Evolutionary conservation across 495 filamentous ascomycete species (phyloP).

Genomic region (Schizothecium vesticola): DNA sequence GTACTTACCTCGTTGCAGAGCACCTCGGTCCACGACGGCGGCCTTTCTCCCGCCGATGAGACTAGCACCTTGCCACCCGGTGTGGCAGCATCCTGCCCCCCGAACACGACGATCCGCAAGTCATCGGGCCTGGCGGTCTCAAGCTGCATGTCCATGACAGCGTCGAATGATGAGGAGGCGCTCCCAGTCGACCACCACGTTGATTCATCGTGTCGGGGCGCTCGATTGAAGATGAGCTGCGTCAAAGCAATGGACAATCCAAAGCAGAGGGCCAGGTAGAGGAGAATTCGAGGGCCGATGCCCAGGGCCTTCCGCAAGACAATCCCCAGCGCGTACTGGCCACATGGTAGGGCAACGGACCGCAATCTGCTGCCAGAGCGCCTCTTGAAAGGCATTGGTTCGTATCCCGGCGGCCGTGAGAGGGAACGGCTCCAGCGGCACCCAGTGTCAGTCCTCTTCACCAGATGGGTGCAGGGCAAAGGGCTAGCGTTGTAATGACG

Average conservation of each 20-base stretch:
- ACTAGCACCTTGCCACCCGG: slow-evolving; percentile 11
- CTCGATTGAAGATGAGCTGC: neutral
- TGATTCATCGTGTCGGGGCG: neutral
- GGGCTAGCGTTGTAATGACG: neutral
- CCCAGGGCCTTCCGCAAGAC: neutral
- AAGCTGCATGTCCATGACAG: neutral
- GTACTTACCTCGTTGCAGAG: neutral
- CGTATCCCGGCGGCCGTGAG: neutral
- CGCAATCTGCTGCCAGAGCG: neutral
- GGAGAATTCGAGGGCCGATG: neutral
- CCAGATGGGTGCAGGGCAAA: neutral
- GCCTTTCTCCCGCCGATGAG: neutral
- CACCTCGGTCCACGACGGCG: neutral
- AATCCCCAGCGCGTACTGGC: neutral
- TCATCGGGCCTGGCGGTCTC: neutral
- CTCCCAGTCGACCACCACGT: neutral
- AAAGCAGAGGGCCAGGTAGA: neutral
- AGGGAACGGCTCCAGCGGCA: too few species aligned
- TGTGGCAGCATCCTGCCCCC: slow-evolving; percentile 21
- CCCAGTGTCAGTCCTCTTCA: neutral
- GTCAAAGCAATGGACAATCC: neutral
- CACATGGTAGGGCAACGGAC: neutral
- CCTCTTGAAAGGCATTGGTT: neutral
- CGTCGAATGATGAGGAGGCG: neutral
- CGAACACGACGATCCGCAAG: slow-evolving; percentile 25